A percentile compares a stretch with the other conserved stretches of the same genome.
These are phyloP conservation scores for Mycena alexandri DNA, from an alignment of 768 basidiomycete species.

Conservation along the genomic window DNA sequence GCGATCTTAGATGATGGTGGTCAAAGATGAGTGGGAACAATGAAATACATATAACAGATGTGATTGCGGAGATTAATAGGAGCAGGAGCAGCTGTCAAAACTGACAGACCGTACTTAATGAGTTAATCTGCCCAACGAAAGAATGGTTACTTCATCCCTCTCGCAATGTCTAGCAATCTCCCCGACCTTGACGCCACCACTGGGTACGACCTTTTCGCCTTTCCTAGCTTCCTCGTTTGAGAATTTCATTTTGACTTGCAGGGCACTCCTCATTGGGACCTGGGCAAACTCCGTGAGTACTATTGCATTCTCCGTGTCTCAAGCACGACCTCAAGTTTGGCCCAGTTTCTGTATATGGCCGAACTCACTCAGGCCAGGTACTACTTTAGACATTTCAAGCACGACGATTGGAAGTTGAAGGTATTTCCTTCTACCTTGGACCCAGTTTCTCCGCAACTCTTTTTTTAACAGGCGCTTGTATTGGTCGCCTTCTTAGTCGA, in stretches of 20 bases:
- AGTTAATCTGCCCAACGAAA: neutral
- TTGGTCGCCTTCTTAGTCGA: conserved; percentile 16
- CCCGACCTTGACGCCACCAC: conserved; percentile 13
- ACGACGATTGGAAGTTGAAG: conserved; percentile 25
- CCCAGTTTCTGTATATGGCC: conserved; percentile 28
- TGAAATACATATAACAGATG: too few relatives aligned
- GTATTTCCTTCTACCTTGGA: conserved; percentile 18
- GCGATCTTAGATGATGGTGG: too few relatives aligned
- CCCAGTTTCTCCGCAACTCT: neutral
- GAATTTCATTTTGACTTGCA: conserved; percentile 12
- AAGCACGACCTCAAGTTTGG: conserved; percentile 22
- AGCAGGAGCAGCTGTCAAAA: too few relatives aligned
- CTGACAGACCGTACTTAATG: conserved; percentile 6
- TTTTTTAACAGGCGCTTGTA: conserved; percentile 20
- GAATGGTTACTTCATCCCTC: neutral
- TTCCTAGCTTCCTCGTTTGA: conserved; percentile 4
- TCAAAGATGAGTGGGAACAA: too few relatives aligned
- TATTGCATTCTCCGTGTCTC: conserved; percentile 11
- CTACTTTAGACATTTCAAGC: conserved; percentile 27
- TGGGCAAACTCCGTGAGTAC: conserved; percentile 29
- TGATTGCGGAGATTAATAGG: too few relatives aligned
- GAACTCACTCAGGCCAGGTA: conserved; percentile 19
- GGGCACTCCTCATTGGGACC: conserved; percentile 24
- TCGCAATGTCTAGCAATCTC: conserved; percentile 13
- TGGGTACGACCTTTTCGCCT: conserved; percentile 14